Conservation (phyloP, 805 yeast species). For the Wickerhamomyces strasburgensis region DNA sequence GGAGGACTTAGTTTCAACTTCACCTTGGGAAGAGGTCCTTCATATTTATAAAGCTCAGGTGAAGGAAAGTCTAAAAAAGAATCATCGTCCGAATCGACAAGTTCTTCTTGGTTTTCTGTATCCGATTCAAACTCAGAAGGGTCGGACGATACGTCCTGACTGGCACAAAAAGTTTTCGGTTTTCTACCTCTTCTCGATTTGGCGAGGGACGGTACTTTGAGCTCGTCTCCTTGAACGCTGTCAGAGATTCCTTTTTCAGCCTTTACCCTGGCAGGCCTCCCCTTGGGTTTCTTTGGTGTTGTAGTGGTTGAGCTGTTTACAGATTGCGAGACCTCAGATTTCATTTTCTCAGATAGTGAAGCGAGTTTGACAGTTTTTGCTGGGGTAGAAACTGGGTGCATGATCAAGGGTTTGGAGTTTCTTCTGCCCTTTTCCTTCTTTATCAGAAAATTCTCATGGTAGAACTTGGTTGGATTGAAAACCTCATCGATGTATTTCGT, state of each 20-base stretch:
- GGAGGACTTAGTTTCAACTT: conserved; percentile 33
- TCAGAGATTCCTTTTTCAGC: too few relatives aligned
- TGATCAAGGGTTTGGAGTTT: conserved; percentile 1
- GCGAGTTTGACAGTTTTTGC: conserved; percentile 1
- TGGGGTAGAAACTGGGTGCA: conserved; percentile 2
- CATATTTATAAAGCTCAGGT: conserved; percentile 3
- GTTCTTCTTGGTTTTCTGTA: conserved; percentile 22
- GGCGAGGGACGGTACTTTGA: too few relatives aligned
- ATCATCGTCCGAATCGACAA: conserved; percentile 11
- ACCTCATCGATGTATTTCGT: conserved; percentile 13
- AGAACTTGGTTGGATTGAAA: conserved; percentile 20
- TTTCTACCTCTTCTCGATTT: neutral
- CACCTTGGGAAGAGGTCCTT: conserved; percentile 17
- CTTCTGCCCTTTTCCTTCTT: conserved; percentile 2
- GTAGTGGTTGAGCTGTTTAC: too few relatives aligned
- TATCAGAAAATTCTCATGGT: conserved; percentile 17
- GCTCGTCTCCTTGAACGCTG: too few relatives aligned
- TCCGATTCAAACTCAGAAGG: neutral
- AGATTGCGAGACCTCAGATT: too few relatives aligned
- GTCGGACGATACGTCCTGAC: too few relatives aligned
- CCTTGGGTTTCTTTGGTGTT: too few relatives aligned
- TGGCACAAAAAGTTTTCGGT: too few relatives aligned
- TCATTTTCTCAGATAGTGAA: neutral
- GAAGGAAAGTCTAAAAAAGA: conserved; percentile 6
- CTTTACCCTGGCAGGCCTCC: too few relatives aligned